Base-by-base conservation (phyloP, 2,329 filamentous ascomycete species). In the Sporothrix luriei region DNA sequence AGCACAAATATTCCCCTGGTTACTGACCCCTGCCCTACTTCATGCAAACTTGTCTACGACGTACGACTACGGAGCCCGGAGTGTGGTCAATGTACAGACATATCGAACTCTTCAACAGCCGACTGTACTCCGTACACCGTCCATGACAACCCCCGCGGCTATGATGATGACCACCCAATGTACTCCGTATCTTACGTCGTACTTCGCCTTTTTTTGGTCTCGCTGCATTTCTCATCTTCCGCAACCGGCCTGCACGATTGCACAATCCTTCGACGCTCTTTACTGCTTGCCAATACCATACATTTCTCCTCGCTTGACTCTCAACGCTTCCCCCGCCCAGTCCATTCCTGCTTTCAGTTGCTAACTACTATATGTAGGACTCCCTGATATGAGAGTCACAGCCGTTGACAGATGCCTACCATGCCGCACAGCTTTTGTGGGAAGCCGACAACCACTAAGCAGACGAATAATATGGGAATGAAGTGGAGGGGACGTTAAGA, bases 1-100 rank as follows among this genome's bases (percentile, higher is more conserved):
- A 62, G 21, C 49, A 33, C 21, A 19, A 46, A 38, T 43, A 29
- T 21, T 61, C 54, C 59, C 59, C 52, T 65, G 57, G n/a, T 38
- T 40, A 13, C 29, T 49, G 19, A 68, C 66, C 69, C 61, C 46
- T 71, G 59, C 62, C 67, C 51, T 69, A 55, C 68, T 61, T 70
- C 65, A 70, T 69, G 65, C 70, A 57, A 33, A 43, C 59, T 57
- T 57, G 43, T 68, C 46, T 54, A 51, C 40, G 14, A 43, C 2
- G 40, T 43, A 33, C 33, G 33, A 33, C 33, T 7, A 43, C 55
- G 66, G 52, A 64, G 59, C 40, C 21, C 43, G 40, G 29, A 61
- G 52, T 49, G 26, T 24, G 54, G 66, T 13, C 40, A 21, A 68
- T 61, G 49, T 49, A 68, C 66, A 40, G 26, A 46, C 43, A 68